These are phyloP conservation scores for Chiua virens DNA, from an alignment of 768 basidiomycete species.

Conservation along the genomic window DNA sequence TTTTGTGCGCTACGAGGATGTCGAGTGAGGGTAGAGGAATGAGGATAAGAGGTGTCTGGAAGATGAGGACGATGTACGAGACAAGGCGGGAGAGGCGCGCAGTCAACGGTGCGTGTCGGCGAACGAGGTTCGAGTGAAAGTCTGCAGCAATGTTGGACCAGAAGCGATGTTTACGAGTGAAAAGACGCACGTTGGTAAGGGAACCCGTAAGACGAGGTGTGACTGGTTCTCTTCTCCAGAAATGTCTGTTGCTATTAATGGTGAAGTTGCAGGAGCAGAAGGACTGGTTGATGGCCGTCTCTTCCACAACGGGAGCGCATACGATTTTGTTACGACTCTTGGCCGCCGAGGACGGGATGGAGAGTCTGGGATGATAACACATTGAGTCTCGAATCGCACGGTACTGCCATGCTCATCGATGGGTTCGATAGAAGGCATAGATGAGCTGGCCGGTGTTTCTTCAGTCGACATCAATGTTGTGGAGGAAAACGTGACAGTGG, in stretches of 20 bases:
- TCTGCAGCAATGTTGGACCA: constrained; percentile 26
- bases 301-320: constrained; percentile 70
- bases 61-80: constrained; percentile 48
- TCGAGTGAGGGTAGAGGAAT: constrained; percentile 2
- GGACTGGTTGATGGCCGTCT: constrained; percentile 24
- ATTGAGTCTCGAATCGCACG: constrained; percentile 74
- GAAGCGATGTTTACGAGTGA: not conserved
- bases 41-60: constrained; percentile 2
- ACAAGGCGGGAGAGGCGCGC: constrained; percentile 49
- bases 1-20: constrained; percentile 20
- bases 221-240: constrained; percentile 38
- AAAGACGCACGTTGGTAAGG: constrained; percentile 55
- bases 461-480: constrained; percentile 12
- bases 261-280: constrained; percentile 21
- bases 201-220: constrained; percentile 58
- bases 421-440: not conserved
- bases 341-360: constrained; percentile 42
- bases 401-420: constrained; percentile 25
- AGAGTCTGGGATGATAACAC: constrained; percentile 70
- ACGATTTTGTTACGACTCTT: constrained; percentile 61
- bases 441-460: not conserved
- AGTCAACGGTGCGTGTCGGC: constrained; percentile 36
- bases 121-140: constrained; percentile 44
- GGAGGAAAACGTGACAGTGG: too few relatives aligned
- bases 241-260: constrained; percentile 3